These are phyloP conservation scores for Penicillium ucsense DNA, from an alignment of 495 filamentous ascomycete species.

Conservation along the genomic window DNA sequence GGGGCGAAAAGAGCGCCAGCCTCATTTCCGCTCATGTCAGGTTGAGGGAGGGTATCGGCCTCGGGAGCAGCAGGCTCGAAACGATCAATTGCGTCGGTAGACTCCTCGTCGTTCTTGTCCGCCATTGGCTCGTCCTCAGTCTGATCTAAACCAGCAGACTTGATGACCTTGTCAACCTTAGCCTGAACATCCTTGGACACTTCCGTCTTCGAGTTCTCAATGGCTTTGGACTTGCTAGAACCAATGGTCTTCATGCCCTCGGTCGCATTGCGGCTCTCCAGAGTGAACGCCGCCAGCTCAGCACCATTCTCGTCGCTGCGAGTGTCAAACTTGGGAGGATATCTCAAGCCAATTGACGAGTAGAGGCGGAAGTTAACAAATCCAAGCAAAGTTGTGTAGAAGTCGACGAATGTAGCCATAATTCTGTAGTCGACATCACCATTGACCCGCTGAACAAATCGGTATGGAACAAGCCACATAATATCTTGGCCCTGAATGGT, in stretches of 20 bases:
- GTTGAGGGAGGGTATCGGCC: conserved; percentile 81
- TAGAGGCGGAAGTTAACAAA: conserved; percentile 95
- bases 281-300: conserved; percentile 81
- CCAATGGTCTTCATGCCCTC: conserved; percentile 45
- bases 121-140: conserved; percentile 33
- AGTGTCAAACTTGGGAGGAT: conserved; percentile 88
- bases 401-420: conserved; percentile 98
- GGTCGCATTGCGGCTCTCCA: conserved; percentile 62
- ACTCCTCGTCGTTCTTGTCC: conserved; percentile 31
- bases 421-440: conserved; percentile 95
- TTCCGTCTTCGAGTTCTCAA: conserved; percentile 34
- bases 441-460: conserved; percentile 87
- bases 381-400: conserved; percentile 90
- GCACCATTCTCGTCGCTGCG: conserved; percentile 79
- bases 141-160: conserved; percentile 32
- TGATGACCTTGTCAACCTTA: conserved; percentile 45
- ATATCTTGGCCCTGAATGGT: conserved; percentile 98
- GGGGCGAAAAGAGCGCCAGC: conserved; percentile 65
- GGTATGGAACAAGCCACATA: conserved; percentile 93
- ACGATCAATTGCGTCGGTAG: conserved; percentile 69
- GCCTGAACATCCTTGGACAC: conserved; percentile 40
- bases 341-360: conserved; percentile 79
- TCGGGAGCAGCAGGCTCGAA: conserved; percentile 71
- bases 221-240: conserved; percentile 35
- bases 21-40: conserved; percentile 46